A percentile compares a stretch with the other conserved stretches of the same genome.
phyloP scores from a whole-genome alignment of 495 filamentous ascomycete genomes.

The Penicillium tannophilum region DNA sequence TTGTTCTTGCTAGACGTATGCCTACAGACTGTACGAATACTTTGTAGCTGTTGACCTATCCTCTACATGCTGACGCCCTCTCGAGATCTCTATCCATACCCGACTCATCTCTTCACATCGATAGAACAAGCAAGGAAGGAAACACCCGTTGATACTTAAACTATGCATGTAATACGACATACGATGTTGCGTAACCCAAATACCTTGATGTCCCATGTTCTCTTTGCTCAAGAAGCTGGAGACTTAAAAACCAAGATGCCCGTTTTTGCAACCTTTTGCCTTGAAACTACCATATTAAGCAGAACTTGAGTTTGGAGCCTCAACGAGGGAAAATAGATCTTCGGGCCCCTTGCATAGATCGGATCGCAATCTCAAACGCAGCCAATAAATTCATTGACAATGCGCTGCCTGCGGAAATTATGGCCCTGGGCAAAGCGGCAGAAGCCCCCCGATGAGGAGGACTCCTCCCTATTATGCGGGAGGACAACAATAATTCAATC shows the following conservation, averaged over 20 bases:
- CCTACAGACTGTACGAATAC: background rate
- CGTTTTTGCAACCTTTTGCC: background rate
- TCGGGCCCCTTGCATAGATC: background rate
- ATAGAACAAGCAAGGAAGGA: background rate
- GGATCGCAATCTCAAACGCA: background rate
- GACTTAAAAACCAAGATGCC: background rate
- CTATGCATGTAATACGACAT: background rate
- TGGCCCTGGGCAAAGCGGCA: constrained; percentile 24
- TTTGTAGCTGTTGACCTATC: background rate
- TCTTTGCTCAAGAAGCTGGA: background rate
- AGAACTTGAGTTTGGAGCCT: background rate
- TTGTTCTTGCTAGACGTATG: background rate
- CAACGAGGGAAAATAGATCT: background rate
- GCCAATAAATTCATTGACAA: constrained; percentile 3
- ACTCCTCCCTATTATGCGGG: constrained; percentile 12
- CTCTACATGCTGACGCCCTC: background rate
- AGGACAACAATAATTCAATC: constrained; percentile 12
- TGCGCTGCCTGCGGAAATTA: constrained; percentile 22
- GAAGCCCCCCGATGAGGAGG: constrained; percentile 18
- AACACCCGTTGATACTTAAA: background rate
- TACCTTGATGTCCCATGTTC: background rate
- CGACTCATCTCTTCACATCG: background rate
- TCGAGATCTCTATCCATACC: background rate
- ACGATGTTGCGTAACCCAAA: background rate
- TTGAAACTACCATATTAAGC: background rate